These are phyloP conservation scores for Medicago truncatula DNA, from an alignment of 306 rosid genomes.

Conservation along the genomic window DNA sequence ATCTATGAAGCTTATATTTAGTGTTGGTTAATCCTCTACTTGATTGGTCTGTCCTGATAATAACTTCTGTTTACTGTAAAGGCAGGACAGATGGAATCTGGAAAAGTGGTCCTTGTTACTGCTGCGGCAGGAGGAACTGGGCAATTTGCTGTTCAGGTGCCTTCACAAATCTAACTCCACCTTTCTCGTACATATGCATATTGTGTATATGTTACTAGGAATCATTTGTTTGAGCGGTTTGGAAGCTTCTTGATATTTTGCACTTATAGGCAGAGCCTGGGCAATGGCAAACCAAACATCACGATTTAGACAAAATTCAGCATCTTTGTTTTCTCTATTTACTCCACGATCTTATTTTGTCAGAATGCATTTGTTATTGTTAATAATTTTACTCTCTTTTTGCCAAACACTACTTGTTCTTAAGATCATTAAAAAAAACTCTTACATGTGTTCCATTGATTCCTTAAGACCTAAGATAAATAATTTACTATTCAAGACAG, in stretches of 20 bases:
- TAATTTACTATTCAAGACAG: slow-evolving; percentile 11
- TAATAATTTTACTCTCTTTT: slow-evolving; percentile 31
- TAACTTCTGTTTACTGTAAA: slow-evolving; percentile 43
- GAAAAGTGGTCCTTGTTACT: slow-evolving; percentile 88
- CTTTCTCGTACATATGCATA: slow-evolving; percentile 27
- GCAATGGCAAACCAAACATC: neutral
- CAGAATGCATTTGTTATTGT: neutral
- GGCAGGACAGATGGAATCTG: slow-evolving; percentile 93
- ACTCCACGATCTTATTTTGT: neutral
- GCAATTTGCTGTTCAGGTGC: slow-evolving; percentile 98
- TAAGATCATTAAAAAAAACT: slow-evolving; percentile 15
- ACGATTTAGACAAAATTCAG: slow-evolving; percentile 9
- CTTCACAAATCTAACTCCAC: slow-evolving; percentile 32
- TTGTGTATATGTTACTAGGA: slow-evolving; percentile 27
- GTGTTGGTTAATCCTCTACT: slow-evolving; percentile 27
- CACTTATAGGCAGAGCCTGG: slow-evolving; percentile 4
- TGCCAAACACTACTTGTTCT: slow-evolving; percentile 28
- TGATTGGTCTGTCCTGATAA: slow-evolving; percentile 38
- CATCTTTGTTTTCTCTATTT: slow-evolving; percentile 27
- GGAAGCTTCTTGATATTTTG: slow-evolving; percentile 28
- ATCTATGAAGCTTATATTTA: slow-evolving; percentile 16
- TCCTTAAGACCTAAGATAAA: slow-evolving; percentile 33
- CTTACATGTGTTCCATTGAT: slow-evolving; percentile 3
- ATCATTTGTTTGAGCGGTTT: slow-evolving; percentile 16
- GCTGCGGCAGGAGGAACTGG: slow-evolving; percentile 99